Conservation (phyloP, 352 stramenopile species). For the Phytophthora palmivora region DNA sequence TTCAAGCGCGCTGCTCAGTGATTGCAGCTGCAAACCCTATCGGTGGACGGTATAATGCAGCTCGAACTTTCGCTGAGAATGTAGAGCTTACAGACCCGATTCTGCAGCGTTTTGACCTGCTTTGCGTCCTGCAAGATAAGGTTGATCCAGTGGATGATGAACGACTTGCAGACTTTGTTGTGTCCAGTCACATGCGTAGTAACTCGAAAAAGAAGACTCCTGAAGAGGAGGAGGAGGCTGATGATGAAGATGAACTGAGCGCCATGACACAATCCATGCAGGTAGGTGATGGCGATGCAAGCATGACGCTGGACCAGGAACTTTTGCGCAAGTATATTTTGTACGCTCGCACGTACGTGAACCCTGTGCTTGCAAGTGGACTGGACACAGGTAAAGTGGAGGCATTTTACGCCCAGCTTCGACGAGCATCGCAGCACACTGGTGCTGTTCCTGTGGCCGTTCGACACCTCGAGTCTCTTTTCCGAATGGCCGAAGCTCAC, state of each 20-base stretch:
- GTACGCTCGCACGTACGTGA: conserved; percentile 96
- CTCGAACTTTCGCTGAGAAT: conserved; percentile 98
- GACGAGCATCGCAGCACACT: conserved; percentile 93
- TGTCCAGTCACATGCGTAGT: conserved; percentile 85
- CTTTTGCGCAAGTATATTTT: conserved; percentile 99
- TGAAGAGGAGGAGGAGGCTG: conserved; percentile 33
- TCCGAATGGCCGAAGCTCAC: conserved; percentile 97
- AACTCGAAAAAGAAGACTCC: conserved; percentile 52
- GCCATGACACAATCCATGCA: conserved; percentile 47
- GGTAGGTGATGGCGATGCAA: conserved; percentile 29
- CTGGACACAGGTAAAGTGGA: conserved; percentile 98
- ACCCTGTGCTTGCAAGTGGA: conserved; percentile 92
- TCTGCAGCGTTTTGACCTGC: conserved; percentile 98
- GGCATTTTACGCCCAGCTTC: conserved; percentile 97
- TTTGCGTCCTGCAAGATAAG: conserved; percentile 99
- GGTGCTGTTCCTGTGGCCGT: conserved; percentile 98
- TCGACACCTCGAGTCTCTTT: conserved; percentile 98
- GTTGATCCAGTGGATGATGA: conserved; percentile 98
- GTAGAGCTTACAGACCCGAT: conserved; percentile 99
- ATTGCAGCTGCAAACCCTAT: conserved; percentile 99
- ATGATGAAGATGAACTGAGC: conserved; percentile 43
- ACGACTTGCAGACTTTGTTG: conserved; percentile 93
- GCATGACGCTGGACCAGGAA: conserved; percentile 87
- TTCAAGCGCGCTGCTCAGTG: conserved; percentile 97
- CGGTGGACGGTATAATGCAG: conserved; percentile 92